Conservation (phyloP, 768 basidiomycete species). For the Cystofilobasidium macerans region DNA sequence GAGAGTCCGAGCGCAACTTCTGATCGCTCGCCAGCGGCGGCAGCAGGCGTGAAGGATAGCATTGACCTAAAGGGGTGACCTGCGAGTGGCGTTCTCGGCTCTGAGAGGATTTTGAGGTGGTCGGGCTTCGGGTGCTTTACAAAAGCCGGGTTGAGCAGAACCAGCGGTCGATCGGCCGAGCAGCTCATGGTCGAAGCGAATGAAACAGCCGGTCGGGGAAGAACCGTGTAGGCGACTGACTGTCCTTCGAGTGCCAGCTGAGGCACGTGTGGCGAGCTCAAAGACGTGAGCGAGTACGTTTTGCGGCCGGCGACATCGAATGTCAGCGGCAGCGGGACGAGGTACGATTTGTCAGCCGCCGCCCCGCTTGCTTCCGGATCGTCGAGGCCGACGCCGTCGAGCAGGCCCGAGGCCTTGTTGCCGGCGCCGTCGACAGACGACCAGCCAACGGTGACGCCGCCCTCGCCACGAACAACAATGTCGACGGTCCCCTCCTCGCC, state of each 20-base stretch:
- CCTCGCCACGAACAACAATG: slow-evolving; percentile 43
- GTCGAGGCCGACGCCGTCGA: slow-evolving; percentile 70
- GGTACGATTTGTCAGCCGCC: slow-evolving; percentile 41
- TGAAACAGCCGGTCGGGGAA: slow-evolving; percentile 12
- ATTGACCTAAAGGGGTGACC: slow-evolving; percentile 47
- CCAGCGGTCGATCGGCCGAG: slow-evolving; percentile 16
- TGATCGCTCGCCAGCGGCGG: background rate
- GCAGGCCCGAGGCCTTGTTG: slow-evolving; percentile 57
- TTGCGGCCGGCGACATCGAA: slow-evolving; percentile 12
- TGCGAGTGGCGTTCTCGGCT: slow-evolving; percentile 50
- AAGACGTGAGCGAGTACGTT: slow-evolving; percentile 20
- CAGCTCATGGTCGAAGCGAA: background rate
- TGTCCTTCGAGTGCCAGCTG: slow-evolving; percentile 1
- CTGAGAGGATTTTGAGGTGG: slow-evolving; percentile 45
- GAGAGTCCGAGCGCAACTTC: background rate
- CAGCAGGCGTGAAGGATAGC: slow-evolving; percentile 33
- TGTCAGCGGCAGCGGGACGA: slow-evolving; percentile 29
- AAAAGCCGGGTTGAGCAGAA: slow-evolving; percentile 31
- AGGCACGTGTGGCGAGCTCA: slow-evolving; percentile 11
- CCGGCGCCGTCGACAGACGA: slow-evolving; percentile 53
- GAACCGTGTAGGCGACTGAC: slow-evolving; percentile 6
- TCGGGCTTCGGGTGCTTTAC: slow-evolving; percentile 48
- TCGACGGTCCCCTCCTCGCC: slow-evolving; percentile 47
- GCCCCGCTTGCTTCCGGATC: slow-evolving; percentile 30
- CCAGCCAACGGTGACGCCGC: slow-evolving; percentile 58